A percentile compares a stretch with the other conserved stretches of the same genome.
Conservation (phyloP, 495 filamentous ascomycete genomes). For the Jackrogersella multiformis region DNA sequence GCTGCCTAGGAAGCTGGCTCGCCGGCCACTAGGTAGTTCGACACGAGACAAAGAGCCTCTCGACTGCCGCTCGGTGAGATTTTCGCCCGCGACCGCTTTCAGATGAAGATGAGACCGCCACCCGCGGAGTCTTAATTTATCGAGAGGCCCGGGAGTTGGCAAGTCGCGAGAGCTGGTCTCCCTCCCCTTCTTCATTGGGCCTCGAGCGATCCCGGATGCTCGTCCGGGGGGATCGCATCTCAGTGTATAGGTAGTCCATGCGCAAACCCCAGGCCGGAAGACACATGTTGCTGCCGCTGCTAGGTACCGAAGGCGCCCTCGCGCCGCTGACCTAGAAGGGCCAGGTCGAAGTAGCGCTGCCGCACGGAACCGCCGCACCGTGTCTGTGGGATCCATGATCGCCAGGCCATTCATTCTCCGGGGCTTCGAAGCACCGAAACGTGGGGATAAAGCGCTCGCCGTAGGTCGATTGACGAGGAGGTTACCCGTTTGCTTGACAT, state of each 20-base stretch:
- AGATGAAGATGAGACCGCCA: conserved; percentile 10
- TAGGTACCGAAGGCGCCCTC: not conserved
- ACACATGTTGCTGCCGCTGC: conserved; percentile 4
- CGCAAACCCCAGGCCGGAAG: conserved; percentile 22
- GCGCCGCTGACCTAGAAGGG: conserved; percentile 9
- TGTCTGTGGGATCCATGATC: conserved; percentile 14
- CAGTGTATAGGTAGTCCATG: not conserved
- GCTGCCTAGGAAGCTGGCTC: conserved; percentile 22
- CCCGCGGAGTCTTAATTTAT: too few relatives aligned
- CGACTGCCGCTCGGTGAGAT: conserved; percentile 33
- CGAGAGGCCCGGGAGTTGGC: conserved; percentile 8
- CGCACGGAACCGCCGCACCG: conserved; percentile 1
- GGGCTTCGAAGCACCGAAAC: conserved; percentile 14
- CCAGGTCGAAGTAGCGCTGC: conserved; percentile 24
- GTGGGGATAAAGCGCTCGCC: not conserved
- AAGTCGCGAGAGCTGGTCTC: not conserved
- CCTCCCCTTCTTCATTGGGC: not conserved
- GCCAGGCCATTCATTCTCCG: conserved; percentile 7
- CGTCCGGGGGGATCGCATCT: conserved; percentile 9
- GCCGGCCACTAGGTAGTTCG: conserved; percentile 12
- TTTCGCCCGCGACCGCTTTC: not conserved
- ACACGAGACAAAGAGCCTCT: conserved; percentile 14
- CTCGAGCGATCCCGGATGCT: not conserved
- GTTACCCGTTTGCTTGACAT: not conserved
- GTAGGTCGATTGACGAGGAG: not conserved